Base-by-base conservation (phyloP, 148 eudicot genomes). In the Persicaria maculosa region DNA sequence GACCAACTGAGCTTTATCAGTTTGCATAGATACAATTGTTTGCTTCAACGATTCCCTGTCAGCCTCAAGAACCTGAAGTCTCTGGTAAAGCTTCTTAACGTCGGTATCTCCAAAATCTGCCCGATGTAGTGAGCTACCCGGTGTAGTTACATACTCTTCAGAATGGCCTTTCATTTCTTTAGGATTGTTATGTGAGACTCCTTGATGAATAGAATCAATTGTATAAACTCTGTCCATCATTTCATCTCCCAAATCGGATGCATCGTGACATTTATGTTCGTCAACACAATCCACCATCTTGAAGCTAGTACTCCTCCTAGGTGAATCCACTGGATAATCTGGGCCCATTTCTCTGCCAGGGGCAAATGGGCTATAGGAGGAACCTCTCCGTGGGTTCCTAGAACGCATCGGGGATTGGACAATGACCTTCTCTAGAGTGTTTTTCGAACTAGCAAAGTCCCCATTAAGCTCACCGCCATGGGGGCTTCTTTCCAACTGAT, bases 41-140 rank as follows among this genome's bases (percentile, higher is more conserved):
- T 88, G 97, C 81, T 92, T 90, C 97, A 95, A 87, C 2, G 97
- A 90, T 77, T 95, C 97, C 79, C 97, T 88, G 76, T 95, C 99
- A 76, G 97, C 99, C 81, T 95, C 99, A 54, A 95, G 96, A 43
- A 92, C 96, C 77, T 95, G 99, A 81, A 95, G 90, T 82, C 99
- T 87, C 79, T 82, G 65, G 75, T 87, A 92, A 46, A 95, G 77
- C 82, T 90, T 95, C 80, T 81, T 85, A 53, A 90, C 80, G 48
- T 92, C 96, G 14, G 93, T 83, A 74, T 92, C 97, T 80, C 79
- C 88, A 6, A 77, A 50, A 79, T 91, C 88, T 9, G 80, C 80
- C 53, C 58, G 80, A 74, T 74, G 52, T 40, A 88, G 58, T 10
- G 90, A 82, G 59, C 81, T 93, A 77, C 79, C 77, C 10, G 92